Evolutionary conservation across 805 yeast genomes (phyloP), one percentile per base, ranked within the genome.

Genomic region (Hanseniaspora vineae): DNA sequence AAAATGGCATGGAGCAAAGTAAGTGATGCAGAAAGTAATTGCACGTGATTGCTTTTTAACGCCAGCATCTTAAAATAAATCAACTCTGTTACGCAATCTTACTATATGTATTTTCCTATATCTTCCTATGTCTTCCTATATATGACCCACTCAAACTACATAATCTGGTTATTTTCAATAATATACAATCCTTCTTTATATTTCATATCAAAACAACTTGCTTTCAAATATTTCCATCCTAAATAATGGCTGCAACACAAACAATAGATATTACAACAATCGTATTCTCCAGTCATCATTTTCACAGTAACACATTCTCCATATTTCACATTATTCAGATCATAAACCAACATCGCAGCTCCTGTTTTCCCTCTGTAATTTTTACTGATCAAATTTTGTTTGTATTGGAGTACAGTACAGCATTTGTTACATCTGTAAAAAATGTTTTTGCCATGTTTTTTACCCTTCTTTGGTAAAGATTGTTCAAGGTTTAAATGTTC

Each of bases 121-220:
- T 23, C 4, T n/a, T n/a, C n/a, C n/a, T n/a, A n/a, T n/a, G n/a
- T n/a, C n/a, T n/a, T n/a, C n/a, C n/a, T n/a, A n/a, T n/a, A n/a
- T 8, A 23, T 23, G 4, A 23, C 8, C 29, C 4, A 23, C 29
- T 5, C 4, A 23, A 23, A 23, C 8, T 8, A 23, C 29, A 61
- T 53, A 11, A 58, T 58, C 42, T 57, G 52, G 19, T 37, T 37
- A 29, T 60, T 49, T 45, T 78, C 84, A 51, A 80, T 65, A 37
- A 80, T 77, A 54, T 64, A 80, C 52, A 72, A 70, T 9, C 82
- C 81, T 55, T 77, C 84, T 58, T 81, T 81, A 58, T 75, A 78
- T 50, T 68, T 65, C 62, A 78, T 80, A 15, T 66, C 59, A 18
- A 55, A 54, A 31, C 64, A 60, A 32, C 67, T 69, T 42, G 81